A percentile compares a stretch with the other conserved stretches of the same genome.
Evolutionary conservation across 352 stramenopile genomes (phyloP).

Genomic region (Phytopythium kandeliae): DNA sequence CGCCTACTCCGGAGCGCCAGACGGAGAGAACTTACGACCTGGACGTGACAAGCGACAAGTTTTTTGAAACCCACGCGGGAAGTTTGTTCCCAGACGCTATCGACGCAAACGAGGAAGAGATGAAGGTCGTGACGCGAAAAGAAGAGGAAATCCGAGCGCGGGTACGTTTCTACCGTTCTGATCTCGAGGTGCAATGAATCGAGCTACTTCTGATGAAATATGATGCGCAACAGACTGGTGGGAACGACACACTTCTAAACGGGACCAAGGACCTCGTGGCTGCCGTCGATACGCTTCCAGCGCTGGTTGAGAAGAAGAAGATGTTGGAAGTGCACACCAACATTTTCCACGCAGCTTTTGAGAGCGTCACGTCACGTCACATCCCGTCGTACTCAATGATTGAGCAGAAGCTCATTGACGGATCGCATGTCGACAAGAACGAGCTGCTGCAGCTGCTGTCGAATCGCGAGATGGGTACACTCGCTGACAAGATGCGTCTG

Average conservation of each 20-base stretch:
- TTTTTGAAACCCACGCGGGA: slow-evolving; percentile 74
- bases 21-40: slow-evolving; percentile 76
- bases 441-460: slow-evolving; percentile 70
- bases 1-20: slow-evolving; percentile 16
- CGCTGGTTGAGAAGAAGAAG: slow-evolving; percentile 85
- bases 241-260: slow-evolving; percentile 55
- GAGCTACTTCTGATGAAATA: not conserved
- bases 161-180: slow-evolving; percentile 9
- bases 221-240: slow-evolving; percentile 37
- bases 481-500: slow-evolving; percentile 80
- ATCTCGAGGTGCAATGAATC: not conserved
- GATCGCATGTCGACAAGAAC: slow-evolving; percentile 56
- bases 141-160: slow-evolving; percentile 75
- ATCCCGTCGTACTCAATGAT: slow-evolving; percentile 83
- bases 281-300: slow-evolving; percentile 77
- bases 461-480: slow-evolving; percentile 51
- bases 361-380: slow-evolving; percentile 69
- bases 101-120: slow-evolving; percentile 84
- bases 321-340: slow-evolving; percentile 87
- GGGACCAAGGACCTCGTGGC: slow-evolving; percentile 80
- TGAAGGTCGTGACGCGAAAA: slow-evolving; percentile 84
- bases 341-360: slow-evolving; percentile 83
- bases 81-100: slow-evolving; percentile 80
- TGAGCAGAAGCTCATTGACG: slow-evolving; percentile 84
- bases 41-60: slow-evolving; percentile 76